These are phyloP conservation scores for Maudiozyma turicensis DNA, from an alignment of 805 yeast species.

Conservation along the genomic window DNA sequence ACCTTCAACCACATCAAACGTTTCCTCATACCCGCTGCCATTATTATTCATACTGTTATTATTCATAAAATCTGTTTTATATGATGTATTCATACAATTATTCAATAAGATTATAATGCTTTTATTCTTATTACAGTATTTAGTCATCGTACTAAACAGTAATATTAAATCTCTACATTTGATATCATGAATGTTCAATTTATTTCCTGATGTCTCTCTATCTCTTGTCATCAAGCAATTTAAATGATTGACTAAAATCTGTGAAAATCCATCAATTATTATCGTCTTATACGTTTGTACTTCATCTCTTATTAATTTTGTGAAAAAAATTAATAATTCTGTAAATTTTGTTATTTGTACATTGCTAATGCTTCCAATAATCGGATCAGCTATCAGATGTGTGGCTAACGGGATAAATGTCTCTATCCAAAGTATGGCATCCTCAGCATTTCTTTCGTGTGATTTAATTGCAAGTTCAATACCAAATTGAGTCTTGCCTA, in stretches of 20 bases:
- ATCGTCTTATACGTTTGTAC: constrained; percentile 11
- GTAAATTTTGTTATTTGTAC: constrained; percentile 17
- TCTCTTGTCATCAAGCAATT: background rate
- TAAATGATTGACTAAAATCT: constrained; percentile 19
- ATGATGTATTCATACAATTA: constrained; percentile 28
- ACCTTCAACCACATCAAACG: constrained; percentile 11
- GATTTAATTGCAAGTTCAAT: constrained; percentile 11
- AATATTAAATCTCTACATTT: constrained; percentile 22
- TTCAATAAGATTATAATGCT: constrained; percentile 19
- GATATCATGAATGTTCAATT: constrained; percentile 16
- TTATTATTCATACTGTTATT: background rate
- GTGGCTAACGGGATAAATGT: constrained; percentile 12
- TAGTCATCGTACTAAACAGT: constrained; percentile 22
- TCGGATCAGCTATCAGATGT: background rate
- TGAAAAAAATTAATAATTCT: constrained; percentile 20
- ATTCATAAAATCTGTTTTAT: constrained; percentile 5
- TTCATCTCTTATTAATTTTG: constrained; percentile 5
- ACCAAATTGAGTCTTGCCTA: constrained; percentile 24
- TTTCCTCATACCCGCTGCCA: constrained; percentile 7
- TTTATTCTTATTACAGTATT: constrained; percentile 16
- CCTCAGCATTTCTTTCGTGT: constrained; percentile 5
- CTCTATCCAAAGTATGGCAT: constrained; percentile 22
- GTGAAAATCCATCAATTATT: constrained; percentile 28
- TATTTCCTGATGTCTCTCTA: background rate
- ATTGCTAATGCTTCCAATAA: background rate